Base-by-base conservation (phyloP, 768 basidiomycete species). In the Lactarius quietus region DNA sequence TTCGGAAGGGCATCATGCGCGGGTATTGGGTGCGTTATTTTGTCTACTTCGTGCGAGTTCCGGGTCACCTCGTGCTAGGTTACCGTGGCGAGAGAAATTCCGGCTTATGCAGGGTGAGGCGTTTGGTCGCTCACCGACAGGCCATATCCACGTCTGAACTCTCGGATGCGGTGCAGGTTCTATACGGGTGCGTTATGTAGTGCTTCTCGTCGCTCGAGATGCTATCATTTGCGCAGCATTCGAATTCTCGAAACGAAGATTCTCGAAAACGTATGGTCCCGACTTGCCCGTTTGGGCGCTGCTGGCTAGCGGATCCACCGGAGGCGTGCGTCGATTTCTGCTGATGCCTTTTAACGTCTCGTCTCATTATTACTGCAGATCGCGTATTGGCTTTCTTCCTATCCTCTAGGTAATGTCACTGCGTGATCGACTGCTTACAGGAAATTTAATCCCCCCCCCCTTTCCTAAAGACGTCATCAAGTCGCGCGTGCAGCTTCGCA, bases 351-450 rank as follows among this genome's bases (percentile, higher is more conserved):
- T 33, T 36, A 15, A 20, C 17, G n/a, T 36, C 2, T 15, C 6
- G 31, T 10, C 29, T n/a, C 23, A 41, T 57, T 26, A 8, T 6
- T 38, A 23, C 28, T 31, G 8, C 57, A 93, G 81, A 84, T 96
- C 43, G 87, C 87, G 1, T 98, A 99, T 72, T 99, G 97, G 97
- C 80, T 97, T 2, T 84, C 92, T 1, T 95, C 89, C 72, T 98
- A 96, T 74, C 96, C 94, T 0, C 79, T 96, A 6, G 90, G 89
- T 89, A 57, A 9, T 74, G 62, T 0, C 3, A 9, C 20, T 36
- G 20, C 14, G 17, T 39, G 38, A 26, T 33, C 29, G 23, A 43
- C 33, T 29, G 52, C 31, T 29, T 20, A 39, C 33, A 56, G 23
- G n/a, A 56, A 29, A 8, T 23, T 26, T 36, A 56, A 51, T 12